phyloP scores from a whole-genome alignment of 2,329 filamentous ascomycete species.

The Aspergillus floridensis region DNA sequence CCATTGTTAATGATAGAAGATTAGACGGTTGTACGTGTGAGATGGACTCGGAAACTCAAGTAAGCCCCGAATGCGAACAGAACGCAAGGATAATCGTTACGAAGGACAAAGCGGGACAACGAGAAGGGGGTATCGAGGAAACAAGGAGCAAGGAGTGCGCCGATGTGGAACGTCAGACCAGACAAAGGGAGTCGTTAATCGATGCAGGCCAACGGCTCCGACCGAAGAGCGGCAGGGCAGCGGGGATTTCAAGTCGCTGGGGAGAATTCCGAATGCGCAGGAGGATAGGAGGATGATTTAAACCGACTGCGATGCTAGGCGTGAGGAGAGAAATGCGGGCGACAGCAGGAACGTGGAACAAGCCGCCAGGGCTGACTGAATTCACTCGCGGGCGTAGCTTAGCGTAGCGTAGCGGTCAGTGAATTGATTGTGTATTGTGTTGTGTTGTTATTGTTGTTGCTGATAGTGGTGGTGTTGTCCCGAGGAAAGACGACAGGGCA shows the following conservation, averaged over 20 bases:
- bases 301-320: constrained; percentile 3
- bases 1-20: constrained; percentile 48
- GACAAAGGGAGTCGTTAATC: constrained; percentile 3
- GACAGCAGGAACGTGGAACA: constrained; percentile 23
- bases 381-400: constrained; percentile 17
- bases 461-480: constrained; percentile 3
- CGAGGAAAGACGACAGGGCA: neutral
- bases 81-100: constrained; percentile 17
- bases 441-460: neutral
- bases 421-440: neutral
- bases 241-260: constrained; percentile 12
- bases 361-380: constrained; percentile 25
- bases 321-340: constrained; percentile 17
- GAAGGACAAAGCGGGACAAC: constrained; percentile 4
- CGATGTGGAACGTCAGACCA: constrained; percentile 15
- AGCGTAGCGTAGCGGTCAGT: neutral
- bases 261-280: constrained; percentile 11
- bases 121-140: constrained; percentile 23
- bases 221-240: constrained; percentile 1
- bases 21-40: constrained; percentile 13
- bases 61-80: constrained; percentile 9
- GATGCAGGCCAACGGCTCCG: constrained; percentile 7
- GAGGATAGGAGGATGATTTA: constrained; percentile 6
- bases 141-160: constrained; percentile 15
- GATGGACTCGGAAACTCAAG: constrained; percentile 13